These are phyloP conservation scores for Brassica incana DNA, from an alignment of 345 rosid species.

Conservation along the genomic window DNA sequence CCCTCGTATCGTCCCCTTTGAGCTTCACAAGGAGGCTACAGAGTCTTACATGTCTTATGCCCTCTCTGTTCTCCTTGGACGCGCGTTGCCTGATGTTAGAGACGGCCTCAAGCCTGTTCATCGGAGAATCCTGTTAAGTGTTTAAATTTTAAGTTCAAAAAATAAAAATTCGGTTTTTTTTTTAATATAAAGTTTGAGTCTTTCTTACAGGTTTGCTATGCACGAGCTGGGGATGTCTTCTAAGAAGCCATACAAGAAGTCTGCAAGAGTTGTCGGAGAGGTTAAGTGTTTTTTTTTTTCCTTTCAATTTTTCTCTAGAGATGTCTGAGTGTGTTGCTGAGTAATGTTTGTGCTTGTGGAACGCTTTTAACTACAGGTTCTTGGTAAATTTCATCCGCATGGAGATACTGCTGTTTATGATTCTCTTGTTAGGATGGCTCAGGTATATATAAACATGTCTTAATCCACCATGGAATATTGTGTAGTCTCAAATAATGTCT, in stretches of 20 bases:
- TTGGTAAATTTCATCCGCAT: constrained; percentile 96
- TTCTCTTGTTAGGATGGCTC: constrained; percentile 95
- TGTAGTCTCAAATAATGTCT: neutral
- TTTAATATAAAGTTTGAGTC: neutral
- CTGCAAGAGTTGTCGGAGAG: constrained; percentile 99
- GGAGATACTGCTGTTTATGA: constrained; percentile 95
- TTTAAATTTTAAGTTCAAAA: neutral
- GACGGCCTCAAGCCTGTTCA: constrained; percentile 97
- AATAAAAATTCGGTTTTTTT: neutral
- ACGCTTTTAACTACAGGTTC: constrained; percentile 52
- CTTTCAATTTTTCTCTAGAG: neutral
- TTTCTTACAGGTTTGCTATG: constrained; percentile 74
- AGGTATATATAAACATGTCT: constrained; percentile 47
- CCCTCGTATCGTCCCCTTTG: constrained; percentile 56
- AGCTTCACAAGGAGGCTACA: constrained; percentile 90
- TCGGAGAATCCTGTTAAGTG: constrained; percentile 79
- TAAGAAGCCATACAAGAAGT: constrained; percentile 86
- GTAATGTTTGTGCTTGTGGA: neutral
- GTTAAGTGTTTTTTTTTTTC: constrained; percentile 34
- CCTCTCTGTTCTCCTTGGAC: constrained; percentile 89
- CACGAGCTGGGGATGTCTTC: constrained; percentile 94
- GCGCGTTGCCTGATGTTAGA: constrained; percentile 91
- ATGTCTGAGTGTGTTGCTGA: neutral
- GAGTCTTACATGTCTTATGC: constrained; percentile 92
- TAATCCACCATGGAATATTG: neutral